Evolutionary conservation across 495 filamentous ascomycete genomes (phyloP).

Genomic region (Penicillium argentinense): DNA sequence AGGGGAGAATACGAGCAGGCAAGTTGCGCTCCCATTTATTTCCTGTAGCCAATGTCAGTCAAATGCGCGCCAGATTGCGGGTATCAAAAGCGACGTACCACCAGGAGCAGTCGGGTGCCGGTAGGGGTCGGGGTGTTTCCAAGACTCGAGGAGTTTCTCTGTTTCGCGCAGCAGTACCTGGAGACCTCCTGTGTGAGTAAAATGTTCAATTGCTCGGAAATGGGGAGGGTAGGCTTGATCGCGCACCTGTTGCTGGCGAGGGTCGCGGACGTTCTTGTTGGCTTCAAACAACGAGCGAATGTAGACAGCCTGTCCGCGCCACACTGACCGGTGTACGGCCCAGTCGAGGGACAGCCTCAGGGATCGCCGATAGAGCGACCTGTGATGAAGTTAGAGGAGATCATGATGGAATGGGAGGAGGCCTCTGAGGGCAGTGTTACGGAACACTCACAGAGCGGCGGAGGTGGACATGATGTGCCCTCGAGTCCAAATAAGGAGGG

Average conservation of each 20-base stretch:
- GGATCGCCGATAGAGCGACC: conserved; percentile 89
- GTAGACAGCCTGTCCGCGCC: conserved; percentile 94
- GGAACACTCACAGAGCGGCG: conserved; percentile 35
- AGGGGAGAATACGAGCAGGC: conserved; percentile 71
- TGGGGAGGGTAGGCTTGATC: not conserved
- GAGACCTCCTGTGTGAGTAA: conserved; percentile 5
- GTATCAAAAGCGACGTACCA: conserved; percentile 58
- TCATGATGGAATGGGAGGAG: not conserved
- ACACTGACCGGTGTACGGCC: conserved; percentile 85
- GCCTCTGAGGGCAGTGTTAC: not conserved
- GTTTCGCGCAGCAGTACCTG: conserved; percentile 82
- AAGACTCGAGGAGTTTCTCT: conserved; percentile 82
- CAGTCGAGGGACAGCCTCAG: conserved; percentile 93
- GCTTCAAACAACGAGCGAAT: conserved; percentile 94
- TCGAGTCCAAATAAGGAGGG: conserved; percentile 7
- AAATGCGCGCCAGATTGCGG: not conserved
- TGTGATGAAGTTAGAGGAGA: conserved; percentile 34
- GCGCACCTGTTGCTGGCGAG: conserved; percentile 80
- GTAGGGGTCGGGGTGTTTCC: conserved; percentile 98
- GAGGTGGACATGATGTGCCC: conserved; percentile 37
- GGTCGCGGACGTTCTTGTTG: conserved; percentile 83
- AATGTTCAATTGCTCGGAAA: not conserved
- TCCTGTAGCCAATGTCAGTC: conserved; percentile 51
- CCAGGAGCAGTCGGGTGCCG: conserved; percentile 84
- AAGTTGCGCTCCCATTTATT: conserved; percentile 97